Base-by-base conservation (phyloP, 352 stramenopile species). In the Globisporangium paroecandrum region DNA sequence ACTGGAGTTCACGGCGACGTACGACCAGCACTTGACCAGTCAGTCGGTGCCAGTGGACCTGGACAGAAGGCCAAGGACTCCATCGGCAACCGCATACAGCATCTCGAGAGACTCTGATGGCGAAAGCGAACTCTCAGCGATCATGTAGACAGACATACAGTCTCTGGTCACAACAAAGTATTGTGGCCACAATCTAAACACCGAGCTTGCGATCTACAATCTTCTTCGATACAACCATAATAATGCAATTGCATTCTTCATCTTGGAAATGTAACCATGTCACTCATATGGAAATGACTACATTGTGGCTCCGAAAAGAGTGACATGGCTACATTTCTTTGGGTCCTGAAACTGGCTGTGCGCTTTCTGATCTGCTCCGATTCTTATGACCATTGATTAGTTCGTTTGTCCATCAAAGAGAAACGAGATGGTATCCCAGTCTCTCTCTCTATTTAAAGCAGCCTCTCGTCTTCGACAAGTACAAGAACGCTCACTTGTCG, bases 1-100 rank as follows among this genome's bases (percentile, higher is more conserved):
- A n/a, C 25, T 66, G 18, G 24, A n/a, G 6, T 43, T 58, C 24
- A 43, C 49, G 15, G 46, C n/a, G 5, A 49, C 51, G 62, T 66
- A 66, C 49, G 34, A 61, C 15, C 60, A 29, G 20, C 60, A 58
- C 20, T 15, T 25, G 15, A 4, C 27, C 7, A 20, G 8, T 25
- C 41, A 27, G 3, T 41, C 34, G 0, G 8, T 12, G 34, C 12
- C 9, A 10, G 6, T 38, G 13, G 34, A 53, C 9, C 2, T 6
- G 41, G 32, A 43, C 41, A 10, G 27, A 60, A 41, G 13, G 10
- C 2, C 18, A 20, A 54, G 18, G 25, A 22, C 15, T 4, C 4
- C 6, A 10, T 4, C 38, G 6, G 27, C 25, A 25, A 43, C 59
- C 22, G 24, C 41, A 57, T 51, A 29, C 29, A 60, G n/a, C 20